Evolutionary conservation across 2,329 filamentous ascomycete species (phyloP).

Genomic region (Botrytis deweyae): DNA sequence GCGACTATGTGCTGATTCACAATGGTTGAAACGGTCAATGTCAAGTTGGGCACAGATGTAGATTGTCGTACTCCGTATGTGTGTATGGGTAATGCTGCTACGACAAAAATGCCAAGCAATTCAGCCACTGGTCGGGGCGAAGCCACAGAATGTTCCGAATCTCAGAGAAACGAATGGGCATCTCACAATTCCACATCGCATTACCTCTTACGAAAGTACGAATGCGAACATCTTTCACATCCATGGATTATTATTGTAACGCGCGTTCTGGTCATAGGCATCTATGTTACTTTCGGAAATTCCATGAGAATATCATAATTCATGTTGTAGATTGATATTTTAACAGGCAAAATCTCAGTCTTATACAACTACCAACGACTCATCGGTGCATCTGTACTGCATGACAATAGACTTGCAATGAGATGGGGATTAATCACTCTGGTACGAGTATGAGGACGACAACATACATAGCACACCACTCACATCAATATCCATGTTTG

Average conservation of each 20-base stretch:
- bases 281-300: neutral
- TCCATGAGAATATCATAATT: neutral
- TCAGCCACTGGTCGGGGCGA: conserved; percentile 12
- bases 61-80: conserved; percentile 1
- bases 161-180: conserved; percentile 11
- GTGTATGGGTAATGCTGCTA: neutral
- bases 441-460: neutral
- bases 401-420: neutral
- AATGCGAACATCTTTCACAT: conserved; percentile 8
- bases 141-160: conserved; percentile 14
- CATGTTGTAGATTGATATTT: too few relatives aligned
- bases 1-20: conserved; percentile 14
- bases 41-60: conserved; percentile 12
- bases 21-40: conserved; percentile 3
- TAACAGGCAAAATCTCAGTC: neutral
- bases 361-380: neutral
- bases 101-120: neutral
- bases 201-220: neutral
- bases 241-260: neutral
- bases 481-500: neutral
- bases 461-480: neutral
- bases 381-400: neutral
- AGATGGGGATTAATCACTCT: neutral
- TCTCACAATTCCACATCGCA: neutral
- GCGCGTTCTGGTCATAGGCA: neutral